Evolutionary conservation across 108 stramenopile species (phyloP).

Genomic region (Epithemia pelagica): DNA sequence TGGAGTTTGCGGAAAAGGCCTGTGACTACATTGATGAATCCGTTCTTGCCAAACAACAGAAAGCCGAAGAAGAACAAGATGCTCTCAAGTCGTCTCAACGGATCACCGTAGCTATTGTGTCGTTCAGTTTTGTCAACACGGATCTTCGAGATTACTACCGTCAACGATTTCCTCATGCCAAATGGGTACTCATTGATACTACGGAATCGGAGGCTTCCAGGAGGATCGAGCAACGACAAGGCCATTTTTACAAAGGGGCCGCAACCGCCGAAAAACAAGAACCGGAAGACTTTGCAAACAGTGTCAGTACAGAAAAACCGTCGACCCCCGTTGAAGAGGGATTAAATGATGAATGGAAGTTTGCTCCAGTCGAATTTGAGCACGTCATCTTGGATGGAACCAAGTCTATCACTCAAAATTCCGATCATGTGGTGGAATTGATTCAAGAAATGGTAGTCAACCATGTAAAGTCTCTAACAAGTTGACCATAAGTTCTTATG

Average conservation of each 20-base stretch:
- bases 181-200: constrained; percentile 56
- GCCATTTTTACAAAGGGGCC: constrained; percentile 60
- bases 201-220: constrained; percentile 30
- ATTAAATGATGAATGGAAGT: constrained; percentile 57
- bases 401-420: constrained; percentile 31
- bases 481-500: no score
- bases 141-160: constrained; percentile 46
- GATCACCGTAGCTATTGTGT: constrained; percentile 17
- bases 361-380: constrained; percentile 47
- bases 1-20: constrained; percentile 31
- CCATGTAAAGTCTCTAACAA: no score
- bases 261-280: neutral
- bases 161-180: constrained; percentile 37
- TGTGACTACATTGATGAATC: constrained; percentile 41
- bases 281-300: constrained; percentile 3
- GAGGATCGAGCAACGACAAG: constrained; percentile 46
- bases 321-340: no score
- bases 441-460: constrained; percentile 9
- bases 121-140: constrained; percentile 65
- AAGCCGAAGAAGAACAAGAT: neutral
- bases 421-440: constrained; percentile 24
- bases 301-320: constrained; percentile 8
- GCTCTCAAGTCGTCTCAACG: neutral
- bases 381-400: constrained; percentile 42
- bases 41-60: constrained; percentile 8